Base-by-base conservation (phyloP, 2,329 filamentous ascomycete species). In the Thelonectria olida region DNA sequence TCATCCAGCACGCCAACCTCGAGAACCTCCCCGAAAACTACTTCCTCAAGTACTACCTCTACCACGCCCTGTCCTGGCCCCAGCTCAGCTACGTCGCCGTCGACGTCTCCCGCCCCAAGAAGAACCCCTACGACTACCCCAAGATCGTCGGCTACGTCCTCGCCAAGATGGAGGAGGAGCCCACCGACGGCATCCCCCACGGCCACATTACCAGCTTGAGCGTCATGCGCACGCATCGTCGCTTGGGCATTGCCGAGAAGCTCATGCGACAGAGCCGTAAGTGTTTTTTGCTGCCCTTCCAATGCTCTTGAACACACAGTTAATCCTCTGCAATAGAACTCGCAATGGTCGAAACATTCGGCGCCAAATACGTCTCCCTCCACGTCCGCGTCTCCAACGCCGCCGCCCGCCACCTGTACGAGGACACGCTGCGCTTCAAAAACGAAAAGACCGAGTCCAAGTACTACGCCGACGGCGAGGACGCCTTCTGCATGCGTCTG, bases 31-130 rank as follows among this genome's bases (percentile, higher is more conserved):
- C 96, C 67, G 96, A 99, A 81, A 99, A 99, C 85, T 99, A 99
- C 87, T 98, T 98, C 79, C 92, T 97, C 81, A 99, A 99, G 86
- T 99, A 99, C 86, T 99, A 99, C 84, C 89, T 99, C 74, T 99
- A 99, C 87, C 96, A 99, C 81, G 94, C 95, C 15, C 89, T 98
- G 69, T 97, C 93, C 72, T 99, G 96, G 96, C 96, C 96, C 45
- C 95, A 98, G 81, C 88, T 99, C 67, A 95, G 91, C 80, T 98
- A 94, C 80, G 95, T 99, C 58, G 96, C 96, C 70, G 93, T 99
- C 72, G 95, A 98, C 78, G 90, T 94, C 59, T 92, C 91, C 19
- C 88, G 93, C 34, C 92, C 93, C 31, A 86, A 86, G 70, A 90
- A 90, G 76, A 88, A 90, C 0, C 89, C 90, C 47, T 92, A 95